These are phyloP conservation scores for Camelina sativa DNA, from an alignment of 345 rosid species.

Conservation along the genomic window DNA sequence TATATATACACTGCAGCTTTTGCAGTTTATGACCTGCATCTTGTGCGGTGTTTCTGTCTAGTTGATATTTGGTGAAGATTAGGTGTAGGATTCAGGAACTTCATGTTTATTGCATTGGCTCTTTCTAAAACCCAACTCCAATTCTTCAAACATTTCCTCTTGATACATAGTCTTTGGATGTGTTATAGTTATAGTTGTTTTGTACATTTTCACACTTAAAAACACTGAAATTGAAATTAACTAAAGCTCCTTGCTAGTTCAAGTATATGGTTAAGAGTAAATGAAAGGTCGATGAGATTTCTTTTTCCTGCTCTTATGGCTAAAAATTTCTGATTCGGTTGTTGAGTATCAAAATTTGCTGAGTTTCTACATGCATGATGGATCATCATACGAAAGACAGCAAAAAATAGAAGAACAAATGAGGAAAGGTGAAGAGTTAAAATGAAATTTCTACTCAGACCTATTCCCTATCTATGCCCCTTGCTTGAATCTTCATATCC, in stretches of 20 bases:
- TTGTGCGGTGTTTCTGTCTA: slow-evolving; percentile 33
- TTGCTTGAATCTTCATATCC: slow-evolving; percentile 14
- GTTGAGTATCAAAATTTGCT: slow-evolving; percentile 26
- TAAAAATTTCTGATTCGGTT: background rate
- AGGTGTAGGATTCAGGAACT: slow-evolving; percentile 49
- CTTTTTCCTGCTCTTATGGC: background rate
- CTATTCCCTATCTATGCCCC: slow-evolving; percentile 10
- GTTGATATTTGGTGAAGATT: slow-evolving; percentile 52
- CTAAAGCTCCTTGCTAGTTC: background rate
- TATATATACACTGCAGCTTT: slow-evolving; percentile 25
- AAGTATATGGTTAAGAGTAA: slow-evolving; percentile 17
- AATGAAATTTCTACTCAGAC: slow-evolving; percentile 6
- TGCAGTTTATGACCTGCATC: slow-evolving; percentile 27
- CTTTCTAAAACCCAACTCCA: slow-evolving; percentile 19
- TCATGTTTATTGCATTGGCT: slow-evolving; percentile 45
- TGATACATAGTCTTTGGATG: slow-evolving; percentile 10
- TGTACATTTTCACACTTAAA: background rate
- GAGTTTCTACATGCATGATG: slow-evolving; percentile 25
- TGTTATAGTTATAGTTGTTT: background rate
- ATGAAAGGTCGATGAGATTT: background rate
- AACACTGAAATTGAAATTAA: slow-evolving; percentile 27
- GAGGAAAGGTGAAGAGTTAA: background rate
- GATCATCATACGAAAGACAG: slow-evolving; percentile 10
- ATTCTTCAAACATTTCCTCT: slow-evolving; percentile 8
- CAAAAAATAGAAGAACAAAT: slow-evolving; percentile 9